Evolutionary conservation across 331 rosid species (phyloP).

Genomic region (Malus hybrid): DNA sequence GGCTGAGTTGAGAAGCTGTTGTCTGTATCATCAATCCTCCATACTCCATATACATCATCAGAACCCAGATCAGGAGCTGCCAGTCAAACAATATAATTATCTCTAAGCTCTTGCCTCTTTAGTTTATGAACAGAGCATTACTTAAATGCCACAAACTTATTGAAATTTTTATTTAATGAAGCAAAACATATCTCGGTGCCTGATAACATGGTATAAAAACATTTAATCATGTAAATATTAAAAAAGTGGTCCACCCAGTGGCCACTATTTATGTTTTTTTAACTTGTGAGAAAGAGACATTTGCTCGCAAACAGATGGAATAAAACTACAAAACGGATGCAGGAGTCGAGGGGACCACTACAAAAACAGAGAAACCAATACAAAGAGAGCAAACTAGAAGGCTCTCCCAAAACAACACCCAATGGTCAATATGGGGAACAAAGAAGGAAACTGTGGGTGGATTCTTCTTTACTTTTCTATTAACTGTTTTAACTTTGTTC

Average conservation of each 20-base stretch:
- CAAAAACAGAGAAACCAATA: background rate
- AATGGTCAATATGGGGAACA: background rate
- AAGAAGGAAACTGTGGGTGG: background rate
- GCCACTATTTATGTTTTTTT: background rate
- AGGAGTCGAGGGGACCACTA: background rate
- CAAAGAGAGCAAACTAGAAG: background rate
- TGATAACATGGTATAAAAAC: no score
- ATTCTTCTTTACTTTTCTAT: background rate
- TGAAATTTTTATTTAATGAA: background rate
- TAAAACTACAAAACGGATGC: background rate
- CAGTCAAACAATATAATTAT: slow-evolving; percentile 20
- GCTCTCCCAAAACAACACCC: background rate
- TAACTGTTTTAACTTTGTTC: background rate
- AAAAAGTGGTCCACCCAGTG: background rate
- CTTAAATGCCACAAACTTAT: background rate
- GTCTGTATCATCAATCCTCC: slow-evolving; percentile 89
- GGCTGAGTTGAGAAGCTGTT: slow-evolving; percentile 92
- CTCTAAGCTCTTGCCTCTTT: slow-evolving; percentile 4
- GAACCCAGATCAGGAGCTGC: slow-evolving; percentile 77
- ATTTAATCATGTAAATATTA: background rate
- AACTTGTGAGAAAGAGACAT: background rate
- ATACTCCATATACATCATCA: slow-evolving; percentile 59
- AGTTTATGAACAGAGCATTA: background rate
- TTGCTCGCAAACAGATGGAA: background rate
- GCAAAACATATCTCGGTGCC: background rate